A percentile compares a stretch with the other conserved stretches of the same genome.
These are phyloP conservation scores for Suhomyces guaymorum DNA, from an alignment of 1,139 yeast species.

Conservation along the genomic window DNA sequence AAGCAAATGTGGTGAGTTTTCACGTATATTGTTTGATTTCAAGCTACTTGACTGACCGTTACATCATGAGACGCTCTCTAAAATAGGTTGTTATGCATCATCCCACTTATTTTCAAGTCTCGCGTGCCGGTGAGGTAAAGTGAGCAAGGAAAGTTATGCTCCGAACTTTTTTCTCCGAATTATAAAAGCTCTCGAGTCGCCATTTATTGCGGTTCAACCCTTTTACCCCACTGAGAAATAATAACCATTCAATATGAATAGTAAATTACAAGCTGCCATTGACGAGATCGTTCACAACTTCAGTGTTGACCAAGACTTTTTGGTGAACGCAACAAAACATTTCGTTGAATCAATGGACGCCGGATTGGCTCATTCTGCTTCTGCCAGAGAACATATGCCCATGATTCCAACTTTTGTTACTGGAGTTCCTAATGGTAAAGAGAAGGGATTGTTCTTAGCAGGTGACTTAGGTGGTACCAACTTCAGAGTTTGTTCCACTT, in stretches of 20 bases:
- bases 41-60: too few species aligned
- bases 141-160: conserved; percentile 12
- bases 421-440: conserved; percentile 76
- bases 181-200: conserved; percentile 1
- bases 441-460: conserved; percentile 73
- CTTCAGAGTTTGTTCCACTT: conserved; percentile 84
- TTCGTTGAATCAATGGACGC: conserved; percentile 63
- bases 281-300: conserved; percentile 57
- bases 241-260: conserved; percentile 24
- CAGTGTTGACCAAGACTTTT: conserved; percentile 49
- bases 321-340: conserved; percentile 60
- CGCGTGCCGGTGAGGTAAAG: conserved; percentile 2
- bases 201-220: neutral
- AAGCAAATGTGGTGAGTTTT: too few species aligned
- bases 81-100: too few species aligned
- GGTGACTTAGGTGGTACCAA: conserved; percentile 90
- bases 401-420: conserved; percentile 91
- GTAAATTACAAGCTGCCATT: conserved; percentile 35
- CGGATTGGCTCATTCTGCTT: conserved; percentile 49
- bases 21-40: too few species aligned
- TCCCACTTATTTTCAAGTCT: conserved; percentile 2
- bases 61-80: too few species aligned
- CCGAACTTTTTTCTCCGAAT: conserved; percentile 10
- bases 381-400: conserved; percentile 59
- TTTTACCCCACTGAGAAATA: neutral